Conservation (phyloP, 805 yeast species). For the Kuraishia cidri region DNA sequence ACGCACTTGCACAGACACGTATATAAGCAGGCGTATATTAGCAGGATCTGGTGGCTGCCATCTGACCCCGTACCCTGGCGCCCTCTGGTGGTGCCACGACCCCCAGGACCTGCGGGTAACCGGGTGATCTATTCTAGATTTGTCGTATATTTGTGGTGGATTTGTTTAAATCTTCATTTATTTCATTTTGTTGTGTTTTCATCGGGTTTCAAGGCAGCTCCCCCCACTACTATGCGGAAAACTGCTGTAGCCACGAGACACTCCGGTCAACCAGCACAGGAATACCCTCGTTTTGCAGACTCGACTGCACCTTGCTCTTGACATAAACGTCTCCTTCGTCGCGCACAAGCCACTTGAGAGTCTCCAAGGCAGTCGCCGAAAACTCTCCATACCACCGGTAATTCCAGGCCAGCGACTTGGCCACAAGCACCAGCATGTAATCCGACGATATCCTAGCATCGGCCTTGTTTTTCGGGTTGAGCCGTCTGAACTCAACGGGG, state of each 20-base stretch:
- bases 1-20: too few species aligned
- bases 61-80: too few species aligned
- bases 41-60: too few species aligned
- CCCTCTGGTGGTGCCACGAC: too few species aligned
- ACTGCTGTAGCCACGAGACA: slow-evolving; percentile 20
- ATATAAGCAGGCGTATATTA: too few species aligned
- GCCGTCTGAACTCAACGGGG: slow-evolving; percentile 11
- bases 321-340: slow-evolving; percentile 31
- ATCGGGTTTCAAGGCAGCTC: too few species aligned
- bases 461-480: slow-evolving; percentile 10
- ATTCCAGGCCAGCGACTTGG: slow-evolving; percentile 51
- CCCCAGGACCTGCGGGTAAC: too few species aligned
- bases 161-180: too few species aligned
- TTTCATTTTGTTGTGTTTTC: too few species aligned
- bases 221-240: too few species aligned
- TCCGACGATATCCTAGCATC: slow-evolving; percentile 6
- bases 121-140: too few species aligned
- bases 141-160: too few species aligned
- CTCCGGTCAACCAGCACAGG: slow-evolving; percentile 15
- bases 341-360: slow-evolving; percentile 24
- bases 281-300: slow-evolving; percentile 17
- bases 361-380: slow-evolving; percentile 32
- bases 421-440: slow-evolving; percentile 28
- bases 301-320: slow-evolving; percentile 27
- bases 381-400: slow-evolving; percentile 56